Percentiles rank a stretch among this genome's conserved stretches.
These are phyloP conservation scores for Silene conica DNA, from an alignment of 148 eudicot genomes.

Conservation along the genomic window DNA sequence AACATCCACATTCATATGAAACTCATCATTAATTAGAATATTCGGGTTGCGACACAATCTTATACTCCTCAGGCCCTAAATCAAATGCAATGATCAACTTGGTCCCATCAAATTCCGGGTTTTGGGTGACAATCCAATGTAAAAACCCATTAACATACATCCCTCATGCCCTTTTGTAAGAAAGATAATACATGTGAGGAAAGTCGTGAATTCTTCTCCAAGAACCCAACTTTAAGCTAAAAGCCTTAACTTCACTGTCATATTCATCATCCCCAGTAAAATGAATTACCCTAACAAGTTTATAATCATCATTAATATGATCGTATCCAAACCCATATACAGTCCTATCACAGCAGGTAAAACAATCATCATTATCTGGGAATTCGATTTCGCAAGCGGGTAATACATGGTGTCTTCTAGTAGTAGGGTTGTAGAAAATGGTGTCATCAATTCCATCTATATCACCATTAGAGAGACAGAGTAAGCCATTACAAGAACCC, in stretches of 20 bases:
- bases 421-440: slow-evolving; percentile 44
- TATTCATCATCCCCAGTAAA: slow-evolving; percentile 2
- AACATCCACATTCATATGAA: slow-evolving; percentile 14
- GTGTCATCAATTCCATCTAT: slow-evolving; percentile 16
- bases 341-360: background rate
- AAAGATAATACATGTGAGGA: slow-evolving; percentile 28
- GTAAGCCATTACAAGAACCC: slow-evolving; percentile 54
- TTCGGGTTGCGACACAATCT: slow-evolving; percentile 28
- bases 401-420: slow-evolving; percentile 24
- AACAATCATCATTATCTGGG: background rate
- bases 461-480: slow-evolving; percentile 41
- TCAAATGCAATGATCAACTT: slow-evolving; percentile 34
- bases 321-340: slow-evolving; percentile 52
- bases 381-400: slow-evolving; percentile 26
- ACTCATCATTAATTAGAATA: background rate
- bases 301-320: slow-evolving; percentile 38
- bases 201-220: slow-evolving; percentile 40
- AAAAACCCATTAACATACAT: slow-evolving; percentile 30
- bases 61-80: slow-evolving; percentile 31
- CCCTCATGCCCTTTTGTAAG: slow-evolving; percentile 19
- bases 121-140: slow-evolving; percentile 41
- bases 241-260: slow-evolving; percentile 39
- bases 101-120: background rate
- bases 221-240: slow-evolving; percentile 33
- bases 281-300: slow-evolving; percentile 42